Evolutionary conservation across 169 alveolate species (phyloP).

Genomic region (Babesia ovis): DNA sequence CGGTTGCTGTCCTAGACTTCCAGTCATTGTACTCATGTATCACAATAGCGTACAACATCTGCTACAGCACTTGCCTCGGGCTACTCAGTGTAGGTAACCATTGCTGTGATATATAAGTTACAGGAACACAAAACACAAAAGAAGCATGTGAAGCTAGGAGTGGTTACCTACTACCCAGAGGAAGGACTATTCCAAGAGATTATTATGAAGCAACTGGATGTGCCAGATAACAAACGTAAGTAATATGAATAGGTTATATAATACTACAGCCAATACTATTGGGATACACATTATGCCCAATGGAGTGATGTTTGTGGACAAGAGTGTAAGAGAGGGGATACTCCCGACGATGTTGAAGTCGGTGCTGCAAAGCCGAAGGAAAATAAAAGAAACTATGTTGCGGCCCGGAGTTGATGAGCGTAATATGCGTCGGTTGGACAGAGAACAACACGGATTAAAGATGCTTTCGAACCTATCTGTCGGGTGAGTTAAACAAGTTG

Average conservation of each 20-base stretch:
- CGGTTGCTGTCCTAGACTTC: constrained; percentile 97
- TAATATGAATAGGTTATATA: constrained; percentile 5
- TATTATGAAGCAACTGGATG: constrained; percentile 15
- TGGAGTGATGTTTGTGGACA: constrained; percentile 65
- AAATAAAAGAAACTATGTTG: constrained; percentile 54
- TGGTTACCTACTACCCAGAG: constrained; percentile 70
- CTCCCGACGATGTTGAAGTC: constrained; percentile 58
- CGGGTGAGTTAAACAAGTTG: constrained; percentile 28
- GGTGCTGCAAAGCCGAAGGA: constrained; percentile 59
- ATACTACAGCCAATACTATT: constrained; percentile 7
- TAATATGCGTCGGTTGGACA: constrained; percentile 20
- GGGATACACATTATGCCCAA: constrained; percentile 65
- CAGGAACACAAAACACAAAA: constrained; percentile 94
- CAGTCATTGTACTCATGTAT: constrained; percentile 98
- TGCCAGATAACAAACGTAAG: constrained; percentile 3
- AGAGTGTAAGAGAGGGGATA: constrained; percentile 59
- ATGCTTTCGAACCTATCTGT: constrained; percentile 60
- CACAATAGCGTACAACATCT: constrained; percentile 98
- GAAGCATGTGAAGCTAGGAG: constrained; percentile 91
- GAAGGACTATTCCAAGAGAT: constrained; percentile 26
- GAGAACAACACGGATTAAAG: constrained; percentile 54
- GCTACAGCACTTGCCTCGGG: constrained; percentile 89
- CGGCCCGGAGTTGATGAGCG: constrained; percentile 22
- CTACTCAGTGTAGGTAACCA: constrained; percentile 86
- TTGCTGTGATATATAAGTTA: constrained; percentile 92